These are phyloP conservation scores for Fusarium xylarioides DNA, from an alignment of 2,329 filamentous ascomycete species.

Conservation along the genomic window DNA sequence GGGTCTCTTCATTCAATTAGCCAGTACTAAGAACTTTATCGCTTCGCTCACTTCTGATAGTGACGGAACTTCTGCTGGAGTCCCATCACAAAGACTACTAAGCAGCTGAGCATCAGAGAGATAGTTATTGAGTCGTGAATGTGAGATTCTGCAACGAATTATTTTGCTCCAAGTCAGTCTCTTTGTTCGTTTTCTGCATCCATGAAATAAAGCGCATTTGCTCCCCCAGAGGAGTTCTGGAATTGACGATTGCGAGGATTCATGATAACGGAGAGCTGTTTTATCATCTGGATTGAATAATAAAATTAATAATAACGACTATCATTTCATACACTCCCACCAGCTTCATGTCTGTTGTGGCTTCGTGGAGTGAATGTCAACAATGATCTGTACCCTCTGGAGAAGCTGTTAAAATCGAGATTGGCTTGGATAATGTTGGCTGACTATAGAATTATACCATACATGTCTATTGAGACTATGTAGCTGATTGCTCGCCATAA, in stretches of 20 bases:
- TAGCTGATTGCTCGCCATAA: too few species aligned
- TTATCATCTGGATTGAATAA: background rate
- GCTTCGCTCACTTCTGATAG: fast-evolving
- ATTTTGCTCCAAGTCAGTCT: fast-evolving
- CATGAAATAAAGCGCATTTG: background rate
- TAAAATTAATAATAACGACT: background rate
- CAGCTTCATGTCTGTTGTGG: too few species aligned
- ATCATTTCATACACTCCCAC: background rate
- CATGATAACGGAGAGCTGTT: background rate
- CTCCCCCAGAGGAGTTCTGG: background rate
- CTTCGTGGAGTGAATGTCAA: too few species aligned
- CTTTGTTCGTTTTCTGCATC: background rate
- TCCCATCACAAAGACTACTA: fast-evolving
- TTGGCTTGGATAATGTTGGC: too few species aligned
- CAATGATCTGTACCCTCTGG: too few species aligned
- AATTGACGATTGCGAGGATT: too few species aligned
- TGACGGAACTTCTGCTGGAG: background rate
- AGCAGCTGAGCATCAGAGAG: fast-evolving
- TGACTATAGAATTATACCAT: too few species aligned
- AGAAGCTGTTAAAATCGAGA: too few species aligned
- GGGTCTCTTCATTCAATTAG: background rate
- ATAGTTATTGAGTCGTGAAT: fast-evolving
- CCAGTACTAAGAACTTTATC: background rate
- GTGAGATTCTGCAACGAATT: fast-evolving
- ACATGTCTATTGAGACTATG: too few species aligned